Conservation (phyloP, 345 rosid species). For the Bruguiera gymnorhiza region DNA sequence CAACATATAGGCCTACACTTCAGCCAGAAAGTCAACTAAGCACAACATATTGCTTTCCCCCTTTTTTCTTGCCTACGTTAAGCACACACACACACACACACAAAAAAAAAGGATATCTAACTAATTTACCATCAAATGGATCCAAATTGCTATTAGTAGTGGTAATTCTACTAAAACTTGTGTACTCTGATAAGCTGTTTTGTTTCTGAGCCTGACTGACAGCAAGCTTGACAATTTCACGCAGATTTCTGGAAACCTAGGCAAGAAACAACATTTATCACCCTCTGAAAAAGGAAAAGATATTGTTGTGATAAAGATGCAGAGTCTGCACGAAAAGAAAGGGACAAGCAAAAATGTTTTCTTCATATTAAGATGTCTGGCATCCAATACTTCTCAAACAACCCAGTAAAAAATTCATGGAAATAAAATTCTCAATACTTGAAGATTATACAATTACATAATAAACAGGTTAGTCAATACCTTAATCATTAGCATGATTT, state of each 20-base stretch:
- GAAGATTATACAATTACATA: neutral
- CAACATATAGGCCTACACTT: constrained; percentile 77
- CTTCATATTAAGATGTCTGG: neutral
- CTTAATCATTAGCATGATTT: neutral
- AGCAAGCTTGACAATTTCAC: constrained; percentile 82
- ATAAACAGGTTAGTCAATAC: neutral
- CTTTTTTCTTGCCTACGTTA: too few species aligned
- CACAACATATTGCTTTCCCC: too few species aligned
- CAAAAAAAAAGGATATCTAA: constrained; percentile 4
- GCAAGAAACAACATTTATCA: constrained; percentile 15
- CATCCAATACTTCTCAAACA: neutral
- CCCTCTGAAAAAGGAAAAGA: neutral
- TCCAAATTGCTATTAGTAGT: constrained; percentile 60
- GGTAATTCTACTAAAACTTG: constrained; percentile 67
- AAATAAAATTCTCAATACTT: neutral
- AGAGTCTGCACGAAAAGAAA: neutral
- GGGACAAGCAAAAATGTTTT: neutral
- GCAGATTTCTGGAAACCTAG: constrained; percentile 77
- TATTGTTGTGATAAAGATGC: neutral
- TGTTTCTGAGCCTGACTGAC: constrained; percentile 71
- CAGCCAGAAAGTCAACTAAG: constrained; percentile 14
- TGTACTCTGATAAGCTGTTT: constrained; percentile 58
- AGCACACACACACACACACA: neutral
- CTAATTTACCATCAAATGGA: constrained; percentile 73
- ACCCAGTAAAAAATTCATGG: neutral